Conservation (phyloP, 441 rosid species). For the Corymbia citriodora region DNA sequence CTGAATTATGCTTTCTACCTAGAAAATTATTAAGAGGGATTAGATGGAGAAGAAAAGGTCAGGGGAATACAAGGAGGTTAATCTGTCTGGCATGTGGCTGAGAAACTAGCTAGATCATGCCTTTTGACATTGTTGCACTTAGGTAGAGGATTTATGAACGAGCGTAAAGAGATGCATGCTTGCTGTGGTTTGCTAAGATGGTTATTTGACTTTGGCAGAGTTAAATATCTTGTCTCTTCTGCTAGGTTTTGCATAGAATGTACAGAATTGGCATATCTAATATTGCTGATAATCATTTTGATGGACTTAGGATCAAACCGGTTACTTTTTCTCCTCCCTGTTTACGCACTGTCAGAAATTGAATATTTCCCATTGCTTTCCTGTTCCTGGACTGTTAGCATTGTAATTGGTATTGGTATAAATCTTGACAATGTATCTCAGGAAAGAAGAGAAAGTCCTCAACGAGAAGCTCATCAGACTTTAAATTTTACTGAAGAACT, state of each 20-base stretch:
- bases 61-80: neutral
- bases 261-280: neutral
- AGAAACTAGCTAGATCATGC: neutral
- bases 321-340: neutral
- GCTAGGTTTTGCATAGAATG: neutral
- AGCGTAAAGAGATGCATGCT: neutral
- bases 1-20: neutral
- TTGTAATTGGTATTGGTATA: neutral
- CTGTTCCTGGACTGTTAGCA: neutral
- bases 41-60: neutral
- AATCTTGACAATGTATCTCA: neutral
- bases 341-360: neutral
- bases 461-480: constrained; percentile 27
- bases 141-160: neutral
- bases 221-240: neutral
- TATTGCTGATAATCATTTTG: neutral
- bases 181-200: neutral
- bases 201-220: neutral
- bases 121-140: neutral
- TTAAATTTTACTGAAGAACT: constrained; percentile 70
- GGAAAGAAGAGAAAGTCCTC: constrained; percentile 29
- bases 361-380: neutral
- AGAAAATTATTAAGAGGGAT: neutral
- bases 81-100: neutral
- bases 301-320: neutral